A percentile compares a stretch with the other conserved stretches of the same genome.
Evolutionary conservation across 768 basidiomycete species (phyloP).

Genomic region (Hypsizygus marmoreus): DNA sequence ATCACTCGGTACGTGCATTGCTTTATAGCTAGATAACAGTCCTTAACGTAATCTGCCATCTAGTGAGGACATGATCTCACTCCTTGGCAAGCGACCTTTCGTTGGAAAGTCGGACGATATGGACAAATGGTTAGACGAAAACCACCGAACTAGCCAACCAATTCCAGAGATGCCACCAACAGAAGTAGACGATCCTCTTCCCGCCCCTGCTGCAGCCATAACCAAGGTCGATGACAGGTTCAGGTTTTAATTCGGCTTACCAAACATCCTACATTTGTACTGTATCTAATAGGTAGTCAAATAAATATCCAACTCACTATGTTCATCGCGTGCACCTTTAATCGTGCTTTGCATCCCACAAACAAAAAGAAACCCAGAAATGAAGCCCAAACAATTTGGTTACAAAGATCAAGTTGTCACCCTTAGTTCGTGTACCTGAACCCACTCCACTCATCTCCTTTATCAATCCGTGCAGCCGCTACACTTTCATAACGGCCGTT

Average conservation of each 20-base stretch:
- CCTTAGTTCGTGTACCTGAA: constrained; percentile 62
- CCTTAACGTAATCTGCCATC: constrained; percentile 12
- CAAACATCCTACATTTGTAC: constrained; percentile 27
- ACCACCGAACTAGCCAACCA: constrained; percentile 50
- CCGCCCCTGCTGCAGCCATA: constrained; percentile 50
- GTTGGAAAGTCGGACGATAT: constrained; percentile 82
- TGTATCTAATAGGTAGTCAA: constrained; percentile 28
- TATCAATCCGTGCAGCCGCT: constrained; percentile 59
- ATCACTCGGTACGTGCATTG: constrained; percentile 72
- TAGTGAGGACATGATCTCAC: constrained; percentile 85
- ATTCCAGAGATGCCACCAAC: constrained; percentile 23
- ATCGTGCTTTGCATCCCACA: constrained; percentile 1
- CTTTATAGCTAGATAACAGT: neutral
- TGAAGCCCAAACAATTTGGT: too few species aligned
- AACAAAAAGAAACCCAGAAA: neutral
- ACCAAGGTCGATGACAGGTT: constrained; percentile 33
- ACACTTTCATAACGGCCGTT: constrained; percentile 58
- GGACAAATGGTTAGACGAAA: constrained; percentile 95
- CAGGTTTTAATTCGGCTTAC: constrained; percentile 14
- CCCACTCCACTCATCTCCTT: constrained; percentile 78
- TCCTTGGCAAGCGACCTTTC: constrained; percentile 85
- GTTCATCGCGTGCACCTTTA: neutral
- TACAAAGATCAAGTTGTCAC: constrained; percentile 5
- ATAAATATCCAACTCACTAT: constrained; percentile 5
- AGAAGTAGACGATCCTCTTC: constrained; percentile 43